A percentile compares a stretch with the other conserved stretches of the same genome.
These are phyloP conservation scores for Dimargaris verticillata DNA, from an alignment of 192 early-diverging fungal species.

Conservation along the genomic window DNA sequence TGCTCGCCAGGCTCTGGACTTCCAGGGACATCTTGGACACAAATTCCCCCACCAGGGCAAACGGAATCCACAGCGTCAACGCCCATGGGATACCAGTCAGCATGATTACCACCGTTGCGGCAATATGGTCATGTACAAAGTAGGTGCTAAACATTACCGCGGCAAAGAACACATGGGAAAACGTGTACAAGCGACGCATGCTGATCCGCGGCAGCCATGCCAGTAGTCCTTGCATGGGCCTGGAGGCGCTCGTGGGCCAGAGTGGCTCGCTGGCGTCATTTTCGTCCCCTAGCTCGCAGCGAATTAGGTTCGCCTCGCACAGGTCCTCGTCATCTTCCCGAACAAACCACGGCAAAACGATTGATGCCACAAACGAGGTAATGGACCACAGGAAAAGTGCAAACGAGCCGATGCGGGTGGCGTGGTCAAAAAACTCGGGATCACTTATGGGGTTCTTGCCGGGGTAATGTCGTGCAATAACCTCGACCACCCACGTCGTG, in stretches of 20 bases:
- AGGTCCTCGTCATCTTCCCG: not conserved
- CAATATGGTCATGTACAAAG: conserved; percentile 31
- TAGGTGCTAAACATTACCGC: conserved; percentile 48
- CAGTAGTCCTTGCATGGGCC: not conserved
- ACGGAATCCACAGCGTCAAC: conserved; percentile 83
- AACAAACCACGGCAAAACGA: conserved; percentile 19
- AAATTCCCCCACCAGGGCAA: conserved; percentile 61
- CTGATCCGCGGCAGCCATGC: not conserved
- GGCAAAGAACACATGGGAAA: conserved; percentile 49
- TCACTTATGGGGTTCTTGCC: conserved; percentile 12
- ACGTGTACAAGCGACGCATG: conserved; percentile 48
- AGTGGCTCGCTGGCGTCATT: not conserved
- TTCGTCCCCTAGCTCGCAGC: not conserved
- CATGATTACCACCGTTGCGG: conserved; percentile 54
- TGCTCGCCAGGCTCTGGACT: not conserved
- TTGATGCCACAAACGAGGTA: conserved; percentile 37
- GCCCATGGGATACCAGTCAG: conserved; percentile 74
- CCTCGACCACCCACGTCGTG: conserved; percentile 28
- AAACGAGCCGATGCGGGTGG: conserved; percentile 67
- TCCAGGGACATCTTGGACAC: conserved; percentile 5
- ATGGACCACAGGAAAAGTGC: conserved; percentile 67
- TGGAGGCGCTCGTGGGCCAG: not conserved
- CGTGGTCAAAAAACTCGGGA: conserved; percentile 27
- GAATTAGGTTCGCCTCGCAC: not conserved
- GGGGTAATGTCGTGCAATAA: conserved; percentile 16